These are phyloP conservation scores for Sphaerosporella brunnea DNA, from an alignment of 495 filamentous ascomycete species.

Conservation along the genomic window DNA sequence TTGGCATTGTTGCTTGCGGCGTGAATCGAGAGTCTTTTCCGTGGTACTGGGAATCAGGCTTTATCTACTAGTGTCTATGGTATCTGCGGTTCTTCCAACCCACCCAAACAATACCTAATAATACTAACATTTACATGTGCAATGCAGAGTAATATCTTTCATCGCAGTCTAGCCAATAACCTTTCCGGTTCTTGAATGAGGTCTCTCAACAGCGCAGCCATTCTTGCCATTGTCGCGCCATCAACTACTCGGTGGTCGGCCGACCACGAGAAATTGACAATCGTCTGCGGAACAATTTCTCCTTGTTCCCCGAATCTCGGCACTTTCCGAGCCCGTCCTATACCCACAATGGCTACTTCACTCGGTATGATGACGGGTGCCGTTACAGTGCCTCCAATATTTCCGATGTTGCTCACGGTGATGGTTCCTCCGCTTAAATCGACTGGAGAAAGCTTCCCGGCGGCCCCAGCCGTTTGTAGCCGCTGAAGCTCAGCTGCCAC, in stretches of 20 bases:
- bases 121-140: too few relatives aligned
- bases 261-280: slow-evolving; percentile 86
- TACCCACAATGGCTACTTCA: slow-evolving; percentile 81
- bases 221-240: slow-evolving; percentile 80
- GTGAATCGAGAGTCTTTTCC: too few relatives aligned
- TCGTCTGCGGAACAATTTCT: slow-evolving; percentile 41
- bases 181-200: slow-evolving; percentile 67
- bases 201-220: slow-evolving; percentile 57
- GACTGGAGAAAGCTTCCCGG: slow-evolving; percentile 53
- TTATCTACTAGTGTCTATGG: not conserved
- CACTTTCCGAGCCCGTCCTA: slow-evolving; percentile 58
- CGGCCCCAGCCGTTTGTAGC: slow-evolving; percentile 49
- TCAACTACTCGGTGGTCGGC: slow-evolving; percentile 92
- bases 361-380: slow-evolving; percentile 73
- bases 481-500: slow-evolving; percentile 62
- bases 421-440: slow-evolving; percentile 81
- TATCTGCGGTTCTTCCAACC: not conserved
- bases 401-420: slow-evolving; percentile 94
- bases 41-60: not conserved
- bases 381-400: slow-evolving; percentile 81
- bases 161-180: slow-evolving; percentile 48
- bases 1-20: too few relatives aligned
- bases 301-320: slow-evolving; percentile 46
- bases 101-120: too few relatives aligned
- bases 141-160: too few relatives aligned